phyloP scores from a whole-genome alignment of 192 early-diverging fungal genomes.

The Backusella macrospora region DNA sequence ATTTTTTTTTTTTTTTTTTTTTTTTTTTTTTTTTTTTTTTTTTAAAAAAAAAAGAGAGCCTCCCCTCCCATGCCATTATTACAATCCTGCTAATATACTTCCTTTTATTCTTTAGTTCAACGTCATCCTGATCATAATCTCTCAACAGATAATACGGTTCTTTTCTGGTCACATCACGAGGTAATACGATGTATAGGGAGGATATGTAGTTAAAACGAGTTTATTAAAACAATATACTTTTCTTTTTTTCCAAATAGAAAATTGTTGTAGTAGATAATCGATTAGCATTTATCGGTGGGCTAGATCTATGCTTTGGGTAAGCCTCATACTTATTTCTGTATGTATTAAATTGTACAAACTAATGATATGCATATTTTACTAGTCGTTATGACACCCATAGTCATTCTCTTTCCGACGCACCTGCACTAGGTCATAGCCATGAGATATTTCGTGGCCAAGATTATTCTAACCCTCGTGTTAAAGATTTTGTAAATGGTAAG shows the following conservation, averaged over 20 bases:
- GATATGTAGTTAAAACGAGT: not conserved
- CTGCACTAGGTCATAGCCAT: conserved; percentile 39
- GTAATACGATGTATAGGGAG: conserved; percentile 12
- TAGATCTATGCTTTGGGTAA: conserved; percentile 83
- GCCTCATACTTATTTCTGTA: not conserved
- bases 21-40: not conserved
- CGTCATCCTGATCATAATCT: conserved; percentile 77
- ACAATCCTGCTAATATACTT: not conserved
- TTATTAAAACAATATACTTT: not conserved
- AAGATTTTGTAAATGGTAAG: conserved; percentile 68
- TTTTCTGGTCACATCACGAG: conserved; percentile 84
- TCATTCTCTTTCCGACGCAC: conserved; percentile 77
- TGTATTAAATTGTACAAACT: conserved; percentile 20
- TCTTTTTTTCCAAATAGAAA: conserved; percentile 52
- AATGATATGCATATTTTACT: not conserved
- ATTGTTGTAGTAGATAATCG: conserved; percentile 77
- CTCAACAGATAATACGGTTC: conserved; percentile 52
- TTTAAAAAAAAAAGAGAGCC: not conserved
- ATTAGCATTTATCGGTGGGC: conserved; percentile 81
- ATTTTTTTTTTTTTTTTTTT: too few relatives aligned
- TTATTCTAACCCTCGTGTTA: conserved; percentile 86
- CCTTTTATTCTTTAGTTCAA: conserved; percentile 51
- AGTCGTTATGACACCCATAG: conserved; percentile 84
- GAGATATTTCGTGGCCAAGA: conserved; percentile 75
- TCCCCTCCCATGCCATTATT: too few relatives aligned